These are phyloP conservation scores for Uronychia setigera DNA, from an alignment of 73 alveolate genomes.

Conservation along the genomic window DNA sequence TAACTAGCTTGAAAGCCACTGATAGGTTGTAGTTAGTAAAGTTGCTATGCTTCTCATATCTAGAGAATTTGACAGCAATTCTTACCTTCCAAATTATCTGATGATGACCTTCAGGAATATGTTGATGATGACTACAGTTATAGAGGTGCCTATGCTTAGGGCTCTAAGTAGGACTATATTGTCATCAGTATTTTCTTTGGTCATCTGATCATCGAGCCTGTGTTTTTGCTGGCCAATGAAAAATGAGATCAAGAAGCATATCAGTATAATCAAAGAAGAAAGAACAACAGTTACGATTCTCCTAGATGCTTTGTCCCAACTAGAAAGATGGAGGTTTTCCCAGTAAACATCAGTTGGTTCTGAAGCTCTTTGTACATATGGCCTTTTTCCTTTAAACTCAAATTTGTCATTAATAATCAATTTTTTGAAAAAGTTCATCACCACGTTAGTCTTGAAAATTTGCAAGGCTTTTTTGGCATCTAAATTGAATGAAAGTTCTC, in stretches of 20 bases:
- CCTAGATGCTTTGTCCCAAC: conserved; percentile 31
- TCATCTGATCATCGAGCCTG: conserved; percentile 27
- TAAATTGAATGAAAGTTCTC: background rate
- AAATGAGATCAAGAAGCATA: conserved; percentile 62
- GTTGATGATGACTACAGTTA: conserved; percentile 59
- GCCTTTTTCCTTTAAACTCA: conserved; percentile 26
- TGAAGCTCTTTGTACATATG: conserved; percentile 66
- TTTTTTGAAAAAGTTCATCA: background rate
- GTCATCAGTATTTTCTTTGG: background rate
- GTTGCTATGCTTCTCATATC: conserved; percentile 63
- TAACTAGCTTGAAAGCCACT: conserved; percentile 65
- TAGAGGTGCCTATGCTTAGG: conserved; percentile 30
- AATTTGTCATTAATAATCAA: conserved; percentile 9
- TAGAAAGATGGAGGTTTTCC: conserved; percentile 69
- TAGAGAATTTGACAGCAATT: conserved; percentile 45
- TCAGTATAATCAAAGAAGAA: conserved; percentile 42
- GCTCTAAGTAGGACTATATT: conserved; percentile 37
- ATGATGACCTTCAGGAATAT: conserved; percentile 43
- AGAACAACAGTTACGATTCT: conserved; percentile 34
- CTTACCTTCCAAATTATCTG: no score
- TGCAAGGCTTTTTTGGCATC: conserved; percentile 12
- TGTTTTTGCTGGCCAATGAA: conserved; percentile 45
- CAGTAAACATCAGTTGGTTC: conserved; percentile 87
- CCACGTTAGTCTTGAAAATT: background rate
- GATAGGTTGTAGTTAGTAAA: conserved; percentile 71